Evolutionary conservation across 495 filamentous ascomycete genomes (phyloP).

Genomic region (Tetracladium marchalianum): DNA sequence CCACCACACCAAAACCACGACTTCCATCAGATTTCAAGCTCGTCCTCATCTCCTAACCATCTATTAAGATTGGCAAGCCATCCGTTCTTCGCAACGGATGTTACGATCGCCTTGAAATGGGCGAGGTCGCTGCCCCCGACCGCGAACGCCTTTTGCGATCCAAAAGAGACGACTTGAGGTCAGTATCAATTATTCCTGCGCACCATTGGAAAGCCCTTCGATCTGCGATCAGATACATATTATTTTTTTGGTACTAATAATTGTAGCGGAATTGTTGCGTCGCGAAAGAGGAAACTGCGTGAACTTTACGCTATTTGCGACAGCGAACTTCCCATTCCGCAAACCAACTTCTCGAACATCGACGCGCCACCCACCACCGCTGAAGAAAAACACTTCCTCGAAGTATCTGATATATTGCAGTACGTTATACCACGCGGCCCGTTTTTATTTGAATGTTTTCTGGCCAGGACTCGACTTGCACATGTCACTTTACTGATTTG

Average conservation of each 20-base stretch:
- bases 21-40: constrained; percentile 42
- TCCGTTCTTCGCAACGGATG: constrained; percentile 52
- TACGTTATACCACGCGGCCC: constrained; percentile 35
- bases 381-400: constrained; percentile 56
- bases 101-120: constrained; percentile 47
- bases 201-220: constrained; percentile 30
- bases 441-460: constrained; percentile 7
- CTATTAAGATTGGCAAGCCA: constrained; percentile 25
- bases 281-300: constrained; percentile 75
- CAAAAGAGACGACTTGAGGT: constrained; percentile 41
- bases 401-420: constrained; percentile 66
- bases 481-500: constrained; percentile 10
- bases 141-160: constrained; percentile 43
- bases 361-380: constrained; percentile 35
- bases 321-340: constrained; percentile 21
- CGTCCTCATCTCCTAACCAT: constrained; percentile 21
- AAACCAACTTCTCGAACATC: constrained; percentile 30
- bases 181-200: constrained; percentile 19
- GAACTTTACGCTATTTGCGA: constrained; percentile 61
- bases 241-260: constrained; percentile 24
- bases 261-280: constrained; percentile 25
- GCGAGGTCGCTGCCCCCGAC: constrained; percentile 48
- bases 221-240: constrained; percentile 36
- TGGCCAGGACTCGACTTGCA: constrained; percentile 14
- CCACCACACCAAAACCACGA: constrained; percentile 33